A percentile compares a stretch with the other conserved stretches of the same genome.
These are phyloP conservation scores for Fusarium austroafricanum DNA, from an alignment of 2,329 filamentous ascomycete genomes.

Conservation along the genomic window DNA sequence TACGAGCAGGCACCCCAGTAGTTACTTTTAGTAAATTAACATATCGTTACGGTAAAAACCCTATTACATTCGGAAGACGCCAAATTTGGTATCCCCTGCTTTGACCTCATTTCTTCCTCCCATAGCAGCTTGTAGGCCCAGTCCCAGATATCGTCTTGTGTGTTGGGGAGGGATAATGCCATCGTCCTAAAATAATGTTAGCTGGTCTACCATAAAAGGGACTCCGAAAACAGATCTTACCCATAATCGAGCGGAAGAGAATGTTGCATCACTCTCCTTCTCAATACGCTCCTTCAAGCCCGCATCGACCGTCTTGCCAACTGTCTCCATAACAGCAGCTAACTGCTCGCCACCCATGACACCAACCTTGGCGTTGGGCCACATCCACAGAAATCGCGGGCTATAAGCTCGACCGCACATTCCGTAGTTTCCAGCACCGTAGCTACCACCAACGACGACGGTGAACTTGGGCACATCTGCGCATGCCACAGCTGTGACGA, in stretches of 20 bases:
- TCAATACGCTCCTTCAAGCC: conserved; percentile 88
- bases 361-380: conserved; percentile 95
- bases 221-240: conserved; percentile 56
- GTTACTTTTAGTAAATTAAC: conserved; percentile 5
- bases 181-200: conserved; percentile 68
- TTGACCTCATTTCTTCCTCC: conserved; percentile 73
- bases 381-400: conserved; percentile 94
- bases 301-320: conserved; percentile 85
- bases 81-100: conserved; percentile 75
- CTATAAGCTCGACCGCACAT: conserved; percentile 97
- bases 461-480: conserved; percentile 97
- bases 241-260: conserved; percentile 91
- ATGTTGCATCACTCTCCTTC: conserved; percentile 87
- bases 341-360: conserved; percentile 98
- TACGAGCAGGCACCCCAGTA: neutral
- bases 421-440: conserved; percentile 96
- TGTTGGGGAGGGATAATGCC: conserved; percentile 83
- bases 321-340: conserved; percentile 91
- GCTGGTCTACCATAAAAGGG: neutral
- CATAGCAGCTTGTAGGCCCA: conserved; percentile 78
- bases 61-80: conserved; percentile 82
- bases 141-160: conserved; percentile 76
- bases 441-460: conserved; percentile 92
- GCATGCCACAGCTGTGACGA: conserved; percentile 94
- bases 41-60: conserved; percentile 1